Percentiles rank a stretch among this genome's conserved stretches.
phyloP scores from a whole-genome alignment of 2,329 filamentous ascomycete species.

The Colletotrichum zoysiae region DNA sequence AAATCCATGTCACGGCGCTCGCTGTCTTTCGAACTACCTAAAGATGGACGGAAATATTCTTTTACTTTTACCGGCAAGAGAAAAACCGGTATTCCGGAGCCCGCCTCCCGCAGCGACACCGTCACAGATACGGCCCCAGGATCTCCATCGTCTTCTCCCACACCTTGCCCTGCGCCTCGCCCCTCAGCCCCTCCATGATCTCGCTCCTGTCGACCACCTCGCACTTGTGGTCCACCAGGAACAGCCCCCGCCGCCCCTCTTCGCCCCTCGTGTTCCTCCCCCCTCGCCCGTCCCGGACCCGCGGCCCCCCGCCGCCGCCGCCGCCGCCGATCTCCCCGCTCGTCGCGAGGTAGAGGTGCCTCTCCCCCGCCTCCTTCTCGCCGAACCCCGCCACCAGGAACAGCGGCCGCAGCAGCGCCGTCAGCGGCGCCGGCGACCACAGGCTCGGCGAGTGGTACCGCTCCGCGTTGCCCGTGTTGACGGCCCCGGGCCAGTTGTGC shows the following conservation, averaged over 20 bases:
- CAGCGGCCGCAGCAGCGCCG: slow-evolving; percentile 31
- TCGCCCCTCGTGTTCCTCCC: slow-evolving; percentile 17
- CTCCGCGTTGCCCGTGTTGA: slow-evolving; percentile 45
- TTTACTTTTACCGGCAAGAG: no score
- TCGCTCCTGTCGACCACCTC: slow-evolving; percentile 23
- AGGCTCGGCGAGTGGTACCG: slow-evolving; percentile 24
- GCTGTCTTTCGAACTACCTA: no score
- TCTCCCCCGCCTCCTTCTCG: slow-evolving; percentile 30
- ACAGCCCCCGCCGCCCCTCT: slow-evolving; percentile 15
- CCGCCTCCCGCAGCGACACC: not conserved
- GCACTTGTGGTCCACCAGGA: slow-evolving; percentile 35
- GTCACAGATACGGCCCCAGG: slow-evolving; percentile 34
- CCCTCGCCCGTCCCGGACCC: not conserved
- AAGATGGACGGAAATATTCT: no score
- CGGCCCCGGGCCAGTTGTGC: slow-evolving; percentile 48
- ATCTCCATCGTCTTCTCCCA: slow-evolving; percentile 42
- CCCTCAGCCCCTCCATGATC: slow-evolving; percentile 20
- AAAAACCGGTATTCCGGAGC: not conserved
- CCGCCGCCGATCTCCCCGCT: slow-evolving; percentile 18
- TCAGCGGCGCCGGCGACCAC: slow-evolving; percentile 27
- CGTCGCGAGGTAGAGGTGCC: slow-evolving; percentile 38
- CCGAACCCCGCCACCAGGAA: slow-evolving; percentile 25
- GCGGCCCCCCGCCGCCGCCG: slow-evolving; percentile 18
- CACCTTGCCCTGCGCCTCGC: slow-evolving; percentile 27
- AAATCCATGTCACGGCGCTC: no score